Base-by-base conservation (phyloP, 75 land plant species). In the Cryptomeria japonica region DNA sequence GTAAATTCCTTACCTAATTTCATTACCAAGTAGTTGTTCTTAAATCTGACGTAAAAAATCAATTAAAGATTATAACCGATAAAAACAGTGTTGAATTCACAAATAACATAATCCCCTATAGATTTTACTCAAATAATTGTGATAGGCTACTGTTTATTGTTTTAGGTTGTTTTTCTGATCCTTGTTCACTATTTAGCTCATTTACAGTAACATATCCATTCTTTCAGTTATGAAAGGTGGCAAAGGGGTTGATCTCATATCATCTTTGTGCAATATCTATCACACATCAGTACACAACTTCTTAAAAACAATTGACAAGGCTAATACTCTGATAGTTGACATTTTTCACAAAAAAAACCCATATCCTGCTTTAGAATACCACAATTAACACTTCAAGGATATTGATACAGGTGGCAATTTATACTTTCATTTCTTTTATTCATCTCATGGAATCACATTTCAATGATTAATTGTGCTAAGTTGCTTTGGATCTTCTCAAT, bases 231-330 rank as follows among this genome's bases (percentile, higher is more conserved):
- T 84, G 88, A 93, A 91, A 89, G 83, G 88, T 39, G 87, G 90
- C 73, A 92, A 93, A 79, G 94, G 96, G 46, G 91, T 94, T 46
- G 93, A 95, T 86, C 86, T 98, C 85, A 85, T 98, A 80, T 94
- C 95, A 49, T 98, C 97, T 72, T 90, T 98, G 46, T 95, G 99
- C 89, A 87, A 92, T 79, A 91, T 88, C 14, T 96, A 94, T 88
- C 88, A 95, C 2, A 94, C 99, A n/a, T 94, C 96, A 58, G 99
- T 95, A 87, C 94, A 95, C 85, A 98, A 98, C 78, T 87, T 95
- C 85, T 87, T 73, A 61, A 88, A 85, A 73, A 90, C 87, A 61
- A 87, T 95, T 86, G 96, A 96, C 31, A 92, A 92, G 86, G 88
- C 96, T 15, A 94, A 93, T 76, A 85, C 75, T 36, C 90, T 95